phyloP scores from a whole-genome alignment of 2,329 filamentous ascomycete genomes.

The Septoria linicola region DNA sequence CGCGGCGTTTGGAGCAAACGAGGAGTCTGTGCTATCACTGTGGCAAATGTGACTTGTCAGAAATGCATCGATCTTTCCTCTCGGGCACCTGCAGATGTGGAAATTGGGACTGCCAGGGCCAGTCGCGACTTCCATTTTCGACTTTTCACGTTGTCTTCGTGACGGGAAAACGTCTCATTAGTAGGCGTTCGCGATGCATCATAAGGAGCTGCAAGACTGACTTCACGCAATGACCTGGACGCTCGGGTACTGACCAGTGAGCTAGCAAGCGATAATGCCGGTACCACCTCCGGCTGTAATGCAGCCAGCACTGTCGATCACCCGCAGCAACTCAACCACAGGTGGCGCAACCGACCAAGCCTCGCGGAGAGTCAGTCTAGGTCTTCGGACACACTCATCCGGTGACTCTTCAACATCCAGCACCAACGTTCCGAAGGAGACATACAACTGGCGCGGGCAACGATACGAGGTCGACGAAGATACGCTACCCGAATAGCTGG shows the following conservation, averaged over 20 bases:
- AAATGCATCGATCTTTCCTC: neutral
- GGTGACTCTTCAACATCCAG: neutral
- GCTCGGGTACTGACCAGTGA: too few species aligned
- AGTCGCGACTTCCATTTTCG: neutral
- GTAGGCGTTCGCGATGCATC: too few species aligned
- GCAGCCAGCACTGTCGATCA: neutral
- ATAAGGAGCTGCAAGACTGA: too few species aligned
- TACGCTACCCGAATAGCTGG: slow-evolving; percentile 9
- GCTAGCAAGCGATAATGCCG: too few species aligned
- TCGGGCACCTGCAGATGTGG: neutral
- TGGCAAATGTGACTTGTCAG: slow-evolving; percentile 2
- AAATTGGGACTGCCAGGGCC: too few species aligned
- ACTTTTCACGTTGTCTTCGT: too few species aligned
- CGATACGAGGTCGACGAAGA: slow-evolving; percentile 8
- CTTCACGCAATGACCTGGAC: too few species aligned
- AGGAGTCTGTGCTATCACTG: neutral
- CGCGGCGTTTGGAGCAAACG: slow-evolving; percentile 15
- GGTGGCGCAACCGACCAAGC: neutral
- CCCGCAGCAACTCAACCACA: neutral
- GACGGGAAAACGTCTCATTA: too few species aligned
- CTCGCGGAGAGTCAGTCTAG: neutral
- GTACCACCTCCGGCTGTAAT: neutral
- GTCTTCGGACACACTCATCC: neutral
- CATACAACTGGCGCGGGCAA: slow-evolving; percentile 9
- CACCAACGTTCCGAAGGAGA: neutral